phyloP scores from a whole-genome alignment of 192 early-diverging fungal species.

The Lobosporangium transversale region DNA sequence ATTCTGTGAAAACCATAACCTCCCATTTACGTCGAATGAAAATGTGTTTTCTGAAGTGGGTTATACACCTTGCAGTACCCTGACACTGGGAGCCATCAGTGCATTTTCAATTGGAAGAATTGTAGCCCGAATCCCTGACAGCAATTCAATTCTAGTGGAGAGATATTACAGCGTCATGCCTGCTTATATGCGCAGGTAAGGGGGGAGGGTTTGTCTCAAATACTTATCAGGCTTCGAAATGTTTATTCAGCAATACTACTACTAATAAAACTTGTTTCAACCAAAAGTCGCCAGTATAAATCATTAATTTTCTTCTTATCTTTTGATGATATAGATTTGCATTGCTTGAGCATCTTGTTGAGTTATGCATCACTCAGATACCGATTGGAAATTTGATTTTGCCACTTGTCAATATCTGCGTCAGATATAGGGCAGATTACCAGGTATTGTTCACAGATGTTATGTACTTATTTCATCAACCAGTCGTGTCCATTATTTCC shows the following conservation, averaged over 20 bases:
- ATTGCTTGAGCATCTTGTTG: constrained; percentile 26
- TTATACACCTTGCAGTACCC: too few species aligned
- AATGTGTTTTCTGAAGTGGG: too few species aligned
- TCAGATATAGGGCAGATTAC: constrained; percentile 12
- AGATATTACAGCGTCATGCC: constrained; percentile 36
- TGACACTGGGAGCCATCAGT: constrained; percentile 15
- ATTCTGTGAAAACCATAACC: constrained; percentile 33
- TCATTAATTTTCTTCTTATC: too few species aligned
- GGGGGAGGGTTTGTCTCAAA: too few species aligned
- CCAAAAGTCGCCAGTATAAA: too few species aligned
- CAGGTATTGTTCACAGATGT: constrained; percentile 34
- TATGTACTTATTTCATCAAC: too few species aligned
- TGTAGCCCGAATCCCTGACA: constrained; percentile 12
- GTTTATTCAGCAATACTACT: too few species aligned
- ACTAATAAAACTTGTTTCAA: too few species aligned
- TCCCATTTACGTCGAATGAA: too few species aligned
- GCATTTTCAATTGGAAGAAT: constrained; percentile 29
- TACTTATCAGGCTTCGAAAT: too few species aligned
- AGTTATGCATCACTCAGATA: constrained; percentile 17
- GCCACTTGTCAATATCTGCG: constrained; percentile 24
- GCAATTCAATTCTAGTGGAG: constrained; percentile 3
- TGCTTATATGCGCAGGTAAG: constrained; percentile 29
- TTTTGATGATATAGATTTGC: constrained; percentile 19
- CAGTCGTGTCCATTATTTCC: too few species aligned
- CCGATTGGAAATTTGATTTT: constrained; percentile 23